phyloP scores from a whole-genome alignment of 345 rosid genomes.

The Hibiscus syriacus region DNA sequence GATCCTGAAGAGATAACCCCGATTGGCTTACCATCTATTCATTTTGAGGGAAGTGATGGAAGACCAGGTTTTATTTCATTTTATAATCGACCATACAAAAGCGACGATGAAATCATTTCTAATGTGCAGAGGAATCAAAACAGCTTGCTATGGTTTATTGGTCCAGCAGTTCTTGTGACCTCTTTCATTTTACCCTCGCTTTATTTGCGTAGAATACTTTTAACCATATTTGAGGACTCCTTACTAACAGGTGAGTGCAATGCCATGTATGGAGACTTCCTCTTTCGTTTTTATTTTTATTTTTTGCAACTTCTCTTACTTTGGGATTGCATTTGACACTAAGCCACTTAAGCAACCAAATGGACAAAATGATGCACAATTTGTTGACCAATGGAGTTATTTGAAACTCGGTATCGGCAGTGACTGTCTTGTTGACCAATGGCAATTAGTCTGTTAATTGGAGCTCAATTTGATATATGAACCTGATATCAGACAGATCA shows the following conservation, averaged over 20 bases:
- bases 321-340: neutral
- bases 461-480: no score
- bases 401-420: no score
- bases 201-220: conserved; percentile 66
- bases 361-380: neutral
- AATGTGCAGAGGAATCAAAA: conserved; percentile 33
- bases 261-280: neutral
- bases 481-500: no score
- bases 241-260: conserved; percentile 63
- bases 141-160: conserved; percentile 67
- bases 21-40: conserved; percentile 27
- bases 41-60: conserved; percentile 28
- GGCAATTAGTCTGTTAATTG: no score
- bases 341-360: neutral
- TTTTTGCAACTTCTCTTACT: neutral
- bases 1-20: conserved; percentile 31
- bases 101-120: conserved; percentile 26
- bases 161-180: conserved; percentile 85
- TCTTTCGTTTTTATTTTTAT: neutral
- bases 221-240: conserved; percentile 87
- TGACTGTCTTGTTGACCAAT: no score
- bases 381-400: no score
- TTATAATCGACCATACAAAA: conserved; percentile 45
- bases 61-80: conserved; percentile 80
- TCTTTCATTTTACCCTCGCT: conserved; percentile 88